These are phyloP conservation scores for Mikania micrantha DNA, from an alignment of 129 eudicot genomes.

Conservation along the genomic window DNA sequence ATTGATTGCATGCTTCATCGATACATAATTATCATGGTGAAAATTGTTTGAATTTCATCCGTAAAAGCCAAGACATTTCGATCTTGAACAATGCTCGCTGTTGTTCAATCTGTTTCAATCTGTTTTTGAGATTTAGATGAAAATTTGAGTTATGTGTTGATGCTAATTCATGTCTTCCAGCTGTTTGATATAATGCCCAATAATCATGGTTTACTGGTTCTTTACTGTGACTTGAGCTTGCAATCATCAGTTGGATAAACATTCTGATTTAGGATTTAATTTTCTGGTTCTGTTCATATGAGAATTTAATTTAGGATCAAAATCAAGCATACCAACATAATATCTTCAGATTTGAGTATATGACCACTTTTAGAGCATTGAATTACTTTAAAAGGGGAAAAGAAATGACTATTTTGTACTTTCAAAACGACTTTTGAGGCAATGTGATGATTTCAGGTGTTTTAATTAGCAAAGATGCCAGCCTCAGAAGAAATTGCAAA, in stretches of 20 bases:
- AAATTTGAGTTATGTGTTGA: neutral
- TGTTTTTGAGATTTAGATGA: neutral
- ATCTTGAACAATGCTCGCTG: neutral
- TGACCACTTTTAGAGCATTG: too few species aligned
- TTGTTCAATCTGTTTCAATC: neutral
- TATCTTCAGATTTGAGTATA: neutral
- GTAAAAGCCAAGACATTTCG: too few species aligned
- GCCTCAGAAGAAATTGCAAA: conserved; percentile 40
- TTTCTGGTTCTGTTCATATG: neutral
- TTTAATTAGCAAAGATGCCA: conserved; percentile 40
- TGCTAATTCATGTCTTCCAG: neutral
- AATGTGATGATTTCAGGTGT: conserved; percentile 33
- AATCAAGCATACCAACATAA: neutral
- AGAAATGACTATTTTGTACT: too few species aligned
- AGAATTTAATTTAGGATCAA: neutral
- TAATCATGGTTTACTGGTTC: neutral
- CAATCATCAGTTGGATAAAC: neutral
- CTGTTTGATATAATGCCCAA: neutral
- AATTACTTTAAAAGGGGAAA: too few species aligned
- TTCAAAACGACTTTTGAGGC: neutral
- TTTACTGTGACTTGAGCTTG: neutral
- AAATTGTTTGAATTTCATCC: neutral
- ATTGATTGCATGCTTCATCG: neutral
- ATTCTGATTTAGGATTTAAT: too few species aligned
- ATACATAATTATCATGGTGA: neutral